Evolutionary conservation across 2,329 filamentous ascomycete genomes (phyloP).

Genomic region (Colletotrichum neosansevieriae): DNA sequence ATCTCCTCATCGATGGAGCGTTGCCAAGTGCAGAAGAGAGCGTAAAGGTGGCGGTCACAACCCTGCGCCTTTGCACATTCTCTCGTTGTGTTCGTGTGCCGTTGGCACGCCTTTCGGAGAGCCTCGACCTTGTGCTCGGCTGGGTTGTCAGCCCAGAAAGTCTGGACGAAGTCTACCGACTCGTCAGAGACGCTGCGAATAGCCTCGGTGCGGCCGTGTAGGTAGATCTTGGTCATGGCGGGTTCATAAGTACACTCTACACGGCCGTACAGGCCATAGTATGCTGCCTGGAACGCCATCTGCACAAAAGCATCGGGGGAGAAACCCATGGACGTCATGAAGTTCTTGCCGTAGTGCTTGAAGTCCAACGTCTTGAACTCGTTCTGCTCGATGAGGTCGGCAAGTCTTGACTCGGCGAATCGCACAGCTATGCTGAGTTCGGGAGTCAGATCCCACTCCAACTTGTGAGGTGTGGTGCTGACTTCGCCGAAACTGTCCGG

Average conservation of each 20-base stretch:
- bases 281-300: conserved; percentile 98
- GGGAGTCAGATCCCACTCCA: conserved; percentile 97
- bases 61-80: conserved; percentile 92
- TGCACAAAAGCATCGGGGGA: conserved; percentile 98
- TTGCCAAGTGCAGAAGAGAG: conserved; percentile 95
- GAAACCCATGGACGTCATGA: conserved; percentile 96
- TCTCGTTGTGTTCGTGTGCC: conserved; percentile 82
- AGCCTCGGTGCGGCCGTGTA: conserved; percentile 95
- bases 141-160: conserved; percentile 94
- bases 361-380: conserved; percentile 96
- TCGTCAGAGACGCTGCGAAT: conserved; percentile 88
- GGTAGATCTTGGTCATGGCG: conserved; percentile 95
- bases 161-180: conserved; percentile 88
- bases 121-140: conserved; percentile 87
- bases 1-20: conserved; percentile 82
- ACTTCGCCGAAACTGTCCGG: conserved; percentile 93
- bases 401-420: conserved; percentile 93
- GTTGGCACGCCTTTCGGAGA: conserved; percentile 84
- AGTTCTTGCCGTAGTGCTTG: conserved; percentile 90
- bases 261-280: conserved; percentile 95
- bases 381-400: conserved; percentile 95
- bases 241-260: conserved; percentile 97
- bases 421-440: conserved; percentile 91
- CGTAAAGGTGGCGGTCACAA: conserved; percentile 93
- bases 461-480: conserved; percentile 91